Base-by-base conservation (phyloP, 2,329 filamentous ascomycete genomes). In the Aspergillus ibericus region DNA sequence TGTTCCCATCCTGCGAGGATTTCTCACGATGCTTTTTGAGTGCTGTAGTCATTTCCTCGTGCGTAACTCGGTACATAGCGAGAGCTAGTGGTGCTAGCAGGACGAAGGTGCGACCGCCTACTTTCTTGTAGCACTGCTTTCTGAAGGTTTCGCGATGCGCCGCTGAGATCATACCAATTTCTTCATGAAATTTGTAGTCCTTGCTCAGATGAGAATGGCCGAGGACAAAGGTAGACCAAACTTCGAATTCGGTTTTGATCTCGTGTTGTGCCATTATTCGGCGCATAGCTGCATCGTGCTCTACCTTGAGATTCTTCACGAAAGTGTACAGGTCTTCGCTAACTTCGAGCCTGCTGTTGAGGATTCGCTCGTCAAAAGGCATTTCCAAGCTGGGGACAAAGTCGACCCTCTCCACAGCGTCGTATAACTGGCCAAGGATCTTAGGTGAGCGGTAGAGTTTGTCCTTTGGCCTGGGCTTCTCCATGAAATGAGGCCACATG, bases 161-260 rank as follows among this genome's bases (percentile, higher is more conserved):
- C 1, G 79, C 79, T 1, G 88, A 84, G 18, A 93, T 85, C 4
- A 82, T 80, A 0, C 89, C 90, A 32, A 98, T 85, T 15, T 90
- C 88, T 73, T 99, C 93, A 50, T 92, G 88, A 49, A 92, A 85
- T 68, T 95, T 96, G 78, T 96, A 98, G 63, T 95, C 91, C 8
- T 82, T 85, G 34, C 85, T 86, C 25, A 91, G 83, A 0, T 85
- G 82, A 8, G 90, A 89, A 69, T 89, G 91, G 1, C 84, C 83
- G 58, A 98, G 80, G 2, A 93, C 85, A 72, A 97, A 98, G 0
- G 91, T 88, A 0, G 92, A 89, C 87, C 89, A 97, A 10, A 96
- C 84, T 74, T 99, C 95, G 64, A 96, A 97, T 68, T 99, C 95
- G 0, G 90, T 96, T 16, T 80, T 77, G 56, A 98, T 89, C 44